Percentiles rank a stretch among this genome's conserved stretches.
These are phyloP conservation scores for Friedmanniomyces endolithicus DNA, from an alignment of 495 filamentous ascomycete species.

Conservation along the genomic window DNA sequence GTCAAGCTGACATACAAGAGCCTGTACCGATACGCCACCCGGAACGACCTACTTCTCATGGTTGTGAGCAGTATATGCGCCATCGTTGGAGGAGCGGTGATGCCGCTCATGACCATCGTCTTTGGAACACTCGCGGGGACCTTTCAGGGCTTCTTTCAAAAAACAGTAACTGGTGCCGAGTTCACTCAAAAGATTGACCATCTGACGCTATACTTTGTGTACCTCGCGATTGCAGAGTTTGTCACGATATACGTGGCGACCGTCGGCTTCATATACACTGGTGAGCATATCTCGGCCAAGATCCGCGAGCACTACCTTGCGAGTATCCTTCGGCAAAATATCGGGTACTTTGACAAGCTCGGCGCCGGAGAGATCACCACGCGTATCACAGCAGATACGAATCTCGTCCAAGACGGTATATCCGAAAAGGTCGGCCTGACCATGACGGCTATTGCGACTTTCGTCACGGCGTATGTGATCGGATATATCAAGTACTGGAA, in stretches of 20 bases:
- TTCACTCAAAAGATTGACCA: slow-evolving; percentile 50
- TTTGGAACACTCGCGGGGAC: slow-evolving; percentile 64
- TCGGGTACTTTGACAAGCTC: slow-evolving; percentile 83
- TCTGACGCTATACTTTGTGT: slow-evolving; percentile 78
- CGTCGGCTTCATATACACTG: slow-evolving; percentile 85
- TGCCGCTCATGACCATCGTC: slow-evolving; percentile 75
- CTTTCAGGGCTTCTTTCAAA: slow-evolving; percentile 54
- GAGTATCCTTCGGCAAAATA: slow-evolving; percentile 79
- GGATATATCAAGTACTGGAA: slow-evolving; percentile 79
- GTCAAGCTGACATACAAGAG: slow-evolving; percentile 52
- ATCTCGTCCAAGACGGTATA: slow-evolving; percentile 76
- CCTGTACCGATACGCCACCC: slow-evolving; percentile 70
- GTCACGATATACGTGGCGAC: slow-evolving; percentile 68
- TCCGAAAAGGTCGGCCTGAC: slow-evolving; percentile 77
- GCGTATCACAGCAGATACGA: slow-evolving; percentile 81
- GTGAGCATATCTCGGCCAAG: slow-evolving; percentile 75
- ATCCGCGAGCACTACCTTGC: slow-evolving; percentile 73
- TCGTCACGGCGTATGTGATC: slow-evolving; percentile 79
- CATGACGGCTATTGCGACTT: slow-evolving; percentile 60
- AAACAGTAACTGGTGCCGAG: slow-evolving; percentile 33
- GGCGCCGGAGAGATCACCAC: slow-evolving; percentile 89
- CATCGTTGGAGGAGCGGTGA: slow-evolving; percentile 64
- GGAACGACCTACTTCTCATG: slow-evolving; percentile 62
- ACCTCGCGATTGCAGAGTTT: slow-evolving; percentile 79
- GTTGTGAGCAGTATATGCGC: slow-evolving; percentile 50